Evolutionary conservation across 805 yeast species (phyloP), one percentile per base, ranked within the genome.

Genomic region (Suhomyces sp.): DNA sequence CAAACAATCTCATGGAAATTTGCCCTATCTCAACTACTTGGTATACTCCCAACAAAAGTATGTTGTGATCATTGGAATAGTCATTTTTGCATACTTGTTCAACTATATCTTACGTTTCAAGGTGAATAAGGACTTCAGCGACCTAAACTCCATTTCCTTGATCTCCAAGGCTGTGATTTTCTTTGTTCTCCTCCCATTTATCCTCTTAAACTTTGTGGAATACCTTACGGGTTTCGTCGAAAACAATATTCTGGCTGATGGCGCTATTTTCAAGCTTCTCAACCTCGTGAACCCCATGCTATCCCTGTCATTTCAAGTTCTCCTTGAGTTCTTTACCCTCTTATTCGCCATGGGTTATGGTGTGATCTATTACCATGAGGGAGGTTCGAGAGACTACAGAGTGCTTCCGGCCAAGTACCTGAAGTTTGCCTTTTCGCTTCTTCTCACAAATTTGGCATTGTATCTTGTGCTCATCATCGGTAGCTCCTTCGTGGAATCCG

Each of bases 261-360:
- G 15, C 7, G n/a, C n/a, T n/a, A 12, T 25, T 13, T n/a, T 25
- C 12, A 12, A 12, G 7, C 11, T 25, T 16, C 8, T 13, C 18
- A 11, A 25, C 5, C 20, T 35, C 16, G 22, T 45, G 7, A 25
- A 39, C 13, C 30, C 27, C 13, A 10, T 21, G 12, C 13, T 38
- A 16, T 22, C 32, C 19, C 14, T 19, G 28, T 15, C 35, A 19
- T 19, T 23, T 9, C 14, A 21, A 13, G 12, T 19, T 4, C 36
- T 47, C 46, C 6, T 38, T 24, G 32, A 41, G 8, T 51, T 39
- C 28, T 35, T 49, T 28, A 27, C 50, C 11, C 48, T 60, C 23
- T 28, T 58, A 21, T 57, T 62, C 32, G 41, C 61, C 20, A 60
- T 60, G 66, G 68, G 68, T 1, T 60, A 56, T 32, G 68, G 68